These are phyloP conservation scores for Starmerella sirachaensis DNA, from an alignment of 805 yeast species.

Conservation along the genomic window DNA sequence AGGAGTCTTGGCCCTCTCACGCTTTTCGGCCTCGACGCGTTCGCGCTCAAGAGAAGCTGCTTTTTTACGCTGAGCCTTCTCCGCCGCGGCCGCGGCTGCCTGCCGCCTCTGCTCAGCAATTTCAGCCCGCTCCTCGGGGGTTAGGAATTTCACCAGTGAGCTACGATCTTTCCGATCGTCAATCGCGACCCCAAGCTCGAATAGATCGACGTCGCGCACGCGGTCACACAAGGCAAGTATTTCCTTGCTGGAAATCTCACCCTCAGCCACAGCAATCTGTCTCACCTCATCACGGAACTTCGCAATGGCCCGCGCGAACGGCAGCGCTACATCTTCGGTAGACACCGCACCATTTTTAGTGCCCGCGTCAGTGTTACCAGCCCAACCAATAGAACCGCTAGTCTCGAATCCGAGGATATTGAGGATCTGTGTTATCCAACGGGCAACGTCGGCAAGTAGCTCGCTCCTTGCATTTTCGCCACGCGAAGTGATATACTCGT, in stretches of 20 bases:
- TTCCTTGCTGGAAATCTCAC: constrained; percentile 33
- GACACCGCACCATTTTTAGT: constrained; percentile 23
- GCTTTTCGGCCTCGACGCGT: constrained; percentile 42
- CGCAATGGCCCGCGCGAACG: constrained; percentile 68
- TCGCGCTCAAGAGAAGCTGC: constrained; percentile 22
- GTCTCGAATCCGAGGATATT: constrained; percentile 63
- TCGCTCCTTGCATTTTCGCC: constrained; percentile 44
- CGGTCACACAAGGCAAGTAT: constrained; percentile 63
- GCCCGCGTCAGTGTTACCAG: constrained; percentile 13
- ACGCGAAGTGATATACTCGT: constrained; percentile 53
- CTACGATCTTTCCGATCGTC: constrained; percentile 77
- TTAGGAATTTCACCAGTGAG: constrained; percentile 76
- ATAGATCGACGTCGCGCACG: constrained; percentile 58
- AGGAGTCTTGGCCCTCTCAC: constrained; percentile 57
- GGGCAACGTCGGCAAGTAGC: constrained; percentile 49
- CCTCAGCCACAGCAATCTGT: constrained; percentile 48
- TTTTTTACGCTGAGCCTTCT: constrained; percentile 47
- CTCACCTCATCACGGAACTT: constrained; percentile 76
- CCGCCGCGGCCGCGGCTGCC: constrained; percentile 42
- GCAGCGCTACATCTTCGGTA: constrained; percentile 60
- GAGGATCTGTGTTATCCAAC: constrained; percentile 61
- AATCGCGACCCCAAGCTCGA: constrained; percentile 66
- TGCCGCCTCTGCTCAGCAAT: constrained; percentile 45
- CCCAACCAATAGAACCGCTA: constrained; percentile 69
- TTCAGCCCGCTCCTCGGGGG: constrained; percentile 54